Conservation (phyloP, 371 early-diverging fungal species). For the Rhizopus sp. region DNA sequence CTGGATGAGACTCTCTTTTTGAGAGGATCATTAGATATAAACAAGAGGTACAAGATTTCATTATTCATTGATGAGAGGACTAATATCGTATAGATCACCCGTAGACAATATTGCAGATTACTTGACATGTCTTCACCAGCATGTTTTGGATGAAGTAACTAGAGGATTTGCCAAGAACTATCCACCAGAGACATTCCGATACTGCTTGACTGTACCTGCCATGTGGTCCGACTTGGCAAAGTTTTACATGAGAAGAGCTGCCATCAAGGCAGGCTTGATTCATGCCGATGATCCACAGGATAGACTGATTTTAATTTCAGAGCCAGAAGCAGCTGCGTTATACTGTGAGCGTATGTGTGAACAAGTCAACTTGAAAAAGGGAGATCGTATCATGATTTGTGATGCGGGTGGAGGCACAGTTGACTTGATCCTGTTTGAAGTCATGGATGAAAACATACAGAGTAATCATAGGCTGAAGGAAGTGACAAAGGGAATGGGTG, state of each 20-base stretch:
- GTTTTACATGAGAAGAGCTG: slow-evolving; percentile 57
- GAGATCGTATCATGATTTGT: slow-evolving; percentile 61
- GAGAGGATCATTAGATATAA: slow-evolving; percentile 34
- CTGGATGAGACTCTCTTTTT: slow-evolving; percentile 45
- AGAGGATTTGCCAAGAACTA: slow-evolving; percentile 51
- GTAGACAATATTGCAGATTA: slow-evolving; percentile 45
- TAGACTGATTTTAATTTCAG: slow-evolving; percentile 56
- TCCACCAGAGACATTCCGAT: slow-evolving; percentile 39
- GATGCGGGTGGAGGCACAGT: slow-evolving; percentile 70
- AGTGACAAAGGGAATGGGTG: slow-evolving; percentile 64
- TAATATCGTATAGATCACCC: slow-evolving; percentile 21
- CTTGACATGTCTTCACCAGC: slow-evolving; percentile 33
- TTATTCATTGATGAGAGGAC: background rate
- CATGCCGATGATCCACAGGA: slow-evolving; percentile 49
- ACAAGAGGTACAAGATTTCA: slow-evolving; percentile 29
- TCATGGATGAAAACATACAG: slow-evolving; percentile 27
- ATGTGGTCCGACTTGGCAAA: slow-evolving; percentile 59
- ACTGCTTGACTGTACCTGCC: slow-evolving; percentile 53
- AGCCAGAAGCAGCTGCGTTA: slow-evolving; percentile 64
- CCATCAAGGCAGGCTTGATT: slow-evolving; percentile 53
- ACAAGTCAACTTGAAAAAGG: slow-evolving; percentile 48
- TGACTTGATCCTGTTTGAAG: slow-evolving; percentile 55
- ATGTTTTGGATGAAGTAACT: slow-evolving; percentile 43
- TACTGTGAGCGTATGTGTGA: slow-evolving; percentile 59
- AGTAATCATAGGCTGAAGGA: slow-evolving; percentile 45